These are phyloP conservation scores for Centrapalus pauciflorus DNA, from an alignment of 129 eudicot genomes.

Conservation along the genomic window DNA sequence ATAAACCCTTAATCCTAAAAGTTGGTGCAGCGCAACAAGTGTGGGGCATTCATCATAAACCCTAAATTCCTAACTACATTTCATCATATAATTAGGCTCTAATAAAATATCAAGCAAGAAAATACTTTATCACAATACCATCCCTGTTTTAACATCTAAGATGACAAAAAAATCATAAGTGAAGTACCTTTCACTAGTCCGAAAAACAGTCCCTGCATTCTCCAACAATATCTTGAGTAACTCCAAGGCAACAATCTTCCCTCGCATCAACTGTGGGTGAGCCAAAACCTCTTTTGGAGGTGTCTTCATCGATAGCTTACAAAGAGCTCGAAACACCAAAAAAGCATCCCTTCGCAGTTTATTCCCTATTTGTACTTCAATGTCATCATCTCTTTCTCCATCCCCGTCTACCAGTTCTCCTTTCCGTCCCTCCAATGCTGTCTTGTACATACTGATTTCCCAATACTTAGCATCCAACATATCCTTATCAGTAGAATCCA, in stretches of 20 bases:
- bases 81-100: neutral
- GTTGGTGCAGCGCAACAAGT: neutral
- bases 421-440: conserved; percentile 68
- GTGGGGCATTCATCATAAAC: neutral
- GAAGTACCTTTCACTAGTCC: conserved; percentile 72
- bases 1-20: neutral
- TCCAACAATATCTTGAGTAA: conserved; percentile 79
- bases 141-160: conserved; percentile 4
- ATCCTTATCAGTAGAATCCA: conserved; percentile 83
- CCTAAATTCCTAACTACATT: neutral
- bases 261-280: conserved; percentile 64
- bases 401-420: conserved; percentile 67
- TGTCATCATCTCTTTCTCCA: conserved; percentile 60
- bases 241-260: conserved; percentile 72
- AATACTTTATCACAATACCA: neutral
- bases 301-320: conserved; percentile 76
- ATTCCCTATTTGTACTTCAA: conserved; percentile 71
- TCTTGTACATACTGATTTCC: conserved; percentile 81
- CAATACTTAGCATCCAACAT: conserved; percentile 84
- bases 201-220: conserved; percentile 68
- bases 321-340: conserved; percentile 73
- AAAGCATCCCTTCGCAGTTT: conserved; percentile 73
- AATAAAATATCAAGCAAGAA: neutral
- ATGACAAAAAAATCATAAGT: neutral
- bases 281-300: conserved; percentile 62